Base-by-base conservation (phyloP, 768 basidiomycete genomes). In the Tubosaeta sp. region DNA sequence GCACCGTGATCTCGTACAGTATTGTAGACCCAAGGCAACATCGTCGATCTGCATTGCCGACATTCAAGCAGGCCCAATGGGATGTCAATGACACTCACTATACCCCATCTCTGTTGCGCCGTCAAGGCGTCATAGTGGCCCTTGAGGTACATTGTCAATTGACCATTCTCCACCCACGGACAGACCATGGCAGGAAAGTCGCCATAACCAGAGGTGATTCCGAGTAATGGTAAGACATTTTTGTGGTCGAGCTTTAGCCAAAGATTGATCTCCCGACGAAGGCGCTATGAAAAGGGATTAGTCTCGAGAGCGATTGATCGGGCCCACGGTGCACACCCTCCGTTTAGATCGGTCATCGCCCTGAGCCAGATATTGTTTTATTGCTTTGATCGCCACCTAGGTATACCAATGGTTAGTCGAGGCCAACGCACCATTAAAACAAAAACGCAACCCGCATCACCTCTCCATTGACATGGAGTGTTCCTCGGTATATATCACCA, bases 151-250 rank as follows among this genome's bases (percentile, higher is more conserved):
- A 46, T 32, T 2, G 53, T 53, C 5, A 70, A 57, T n/a, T 53
- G 38, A 0, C 67, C 69, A 27, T 69, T 60, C 11, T 69, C 63
- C 18, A 60, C 40, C 69, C 69, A 70, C 4, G 70, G 70, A 22
- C 53, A 71, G 14, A 71, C 55, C 65, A 69, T 69, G 1, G 71
- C 67, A 3, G 53, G 40, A 44, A 64, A 62, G 3, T 58, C 61
- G 2, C 71, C 71, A 48, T 62, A 71, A 29, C 48, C 62, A 1
- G 19, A 48, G 19, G 62, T 53, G 10, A 56, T 59, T 16, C 70
- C 69, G 6, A 59, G 62, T 0, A 71, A 54, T 16, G 65, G 65
- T 18, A 72, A 29, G 6, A 71, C 42, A 25, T 71, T 71, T 18
- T 18, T 43, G 49, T 72, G 69, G 1, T 56, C 41, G 11, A 71